Percentiles rank a stretch among this genome's conserved stretches.
Evolutionary conservation across 257 asterid species (phyloP).

Genomic region (Linderniella brevidens): DNA sequence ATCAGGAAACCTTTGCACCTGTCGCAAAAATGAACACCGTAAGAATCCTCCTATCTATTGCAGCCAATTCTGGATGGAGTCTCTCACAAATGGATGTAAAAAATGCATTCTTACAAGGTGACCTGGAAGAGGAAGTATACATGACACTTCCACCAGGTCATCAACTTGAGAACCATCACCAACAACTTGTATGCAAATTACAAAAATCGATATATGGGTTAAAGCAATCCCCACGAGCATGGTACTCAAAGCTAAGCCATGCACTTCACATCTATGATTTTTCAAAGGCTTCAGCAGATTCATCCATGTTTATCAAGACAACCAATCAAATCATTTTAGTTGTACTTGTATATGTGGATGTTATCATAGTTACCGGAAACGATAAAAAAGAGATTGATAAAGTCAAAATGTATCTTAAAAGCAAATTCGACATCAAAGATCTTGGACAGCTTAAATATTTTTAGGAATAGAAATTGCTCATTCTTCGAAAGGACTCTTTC

Average conservation of each 20-base stretch:
- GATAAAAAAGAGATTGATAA: background rate
- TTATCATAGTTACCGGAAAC: background rate
- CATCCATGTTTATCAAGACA: background rate
- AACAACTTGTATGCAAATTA: background rate
- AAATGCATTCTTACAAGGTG: background rate
- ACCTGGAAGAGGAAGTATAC: background rate
- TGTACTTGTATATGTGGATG: slow-evolving; percentile 1
- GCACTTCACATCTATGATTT: background rate
- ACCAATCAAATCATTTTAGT: background rate
- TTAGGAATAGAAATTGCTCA: background rate
- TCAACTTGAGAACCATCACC: background rate
- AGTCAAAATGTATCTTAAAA: background rate
- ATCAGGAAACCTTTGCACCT: background rate
- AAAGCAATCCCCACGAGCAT: background rate
- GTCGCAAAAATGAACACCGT: background rate
- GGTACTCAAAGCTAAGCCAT: background rate
- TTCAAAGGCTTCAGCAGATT: background rate
- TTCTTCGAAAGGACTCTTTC: background rate
- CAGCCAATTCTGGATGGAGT: background rate
- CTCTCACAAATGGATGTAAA: background rate
- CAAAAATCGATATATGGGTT: background rate
- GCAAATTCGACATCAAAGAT: background rate
- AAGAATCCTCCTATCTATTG: background rate
- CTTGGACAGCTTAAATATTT: background rate
- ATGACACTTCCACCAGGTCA: background rate